These are phyloP conservation scores for Rhizopogon vesiculosus DNA, from an alignment of 768 basidiomycete species.

Conservation along the genomic window DNA sequence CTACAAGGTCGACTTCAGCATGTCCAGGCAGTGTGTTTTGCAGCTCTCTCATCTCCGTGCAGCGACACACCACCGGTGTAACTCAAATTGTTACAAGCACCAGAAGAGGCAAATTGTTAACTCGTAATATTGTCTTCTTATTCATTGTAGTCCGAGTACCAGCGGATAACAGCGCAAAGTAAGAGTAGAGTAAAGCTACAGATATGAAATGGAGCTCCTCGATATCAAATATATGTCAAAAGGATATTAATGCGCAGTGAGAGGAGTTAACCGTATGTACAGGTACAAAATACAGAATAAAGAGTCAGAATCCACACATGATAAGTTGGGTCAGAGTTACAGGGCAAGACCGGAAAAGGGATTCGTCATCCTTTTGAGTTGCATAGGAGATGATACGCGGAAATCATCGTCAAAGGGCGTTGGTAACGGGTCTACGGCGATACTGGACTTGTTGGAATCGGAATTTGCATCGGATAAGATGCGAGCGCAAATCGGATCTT, in stretches of 20 bases:
- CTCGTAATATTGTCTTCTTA: no score
- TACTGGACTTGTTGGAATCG: not conserved
- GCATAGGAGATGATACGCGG: conserved; percentile 22
- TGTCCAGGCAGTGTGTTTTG: no score
- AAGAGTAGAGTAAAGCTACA: conserved; percentile 13
- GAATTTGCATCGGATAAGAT: no score
- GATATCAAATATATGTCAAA: not conserved
- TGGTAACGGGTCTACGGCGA: conserved; percentile 50
- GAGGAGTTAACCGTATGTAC: conserved; percentile 4
- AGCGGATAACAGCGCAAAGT: not conserved
- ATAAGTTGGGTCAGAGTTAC: conserved; percentile 10
- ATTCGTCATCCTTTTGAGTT: conserved; percentile 47
- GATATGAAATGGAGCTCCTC: conserved; percentile 11
- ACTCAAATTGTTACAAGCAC: no score
- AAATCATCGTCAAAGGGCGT: conserved; percentile 81
- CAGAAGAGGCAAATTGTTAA: no score
- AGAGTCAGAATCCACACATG: not conserved
- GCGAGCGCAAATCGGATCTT: no score
- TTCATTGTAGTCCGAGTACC: conserved; percentile 5
- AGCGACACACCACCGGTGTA: no score
- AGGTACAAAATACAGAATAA: conserved; percentile 10
- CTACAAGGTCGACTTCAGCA: no score
- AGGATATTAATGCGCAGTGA: conserved; percentile 2
- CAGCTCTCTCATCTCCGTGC: no score
- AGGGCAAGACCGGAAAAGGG: conserved; percentile 40